Base-by-base conservation (phyloP, 192 early-diverging fungal species). In the Coemansia sp. region DNA sequence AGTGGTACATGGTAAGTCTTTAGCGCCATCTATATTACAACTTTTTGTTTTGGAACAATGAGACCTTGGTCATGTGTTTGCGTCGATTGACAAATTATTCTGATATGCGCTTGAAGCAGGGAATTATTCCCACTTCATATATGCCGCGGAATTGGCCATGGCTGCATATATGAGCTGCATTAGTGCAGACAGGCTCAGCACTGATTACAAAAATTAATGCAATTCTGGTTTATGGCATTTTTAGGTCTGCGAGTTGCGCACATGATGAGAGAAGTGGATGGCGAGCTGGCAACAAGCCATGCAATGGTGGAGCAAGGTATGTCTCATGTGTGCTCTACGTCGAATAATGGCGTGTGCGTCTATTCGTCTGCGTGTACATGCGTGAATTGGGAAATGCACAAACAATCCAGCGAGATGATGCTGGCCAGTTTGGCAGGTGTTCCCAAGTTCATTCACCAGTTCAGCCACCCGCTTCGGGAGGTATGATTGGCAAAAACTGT, bases 1-100 rank as follows among this genome's bases (percentile, higher is more conserved):
- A 48, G 26, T 69, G 25, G 45, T 72, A 31, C 66, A 63, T 67
- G 67, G 76, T 70, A 79, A 64, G 67, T 64, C 16, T 49, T 19
- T 49, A 2, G 5, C 19, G 7, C 47, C 7, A 6, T n/a, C 47
- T 7, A 19, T 49, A 16, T 43, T 43, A n/a, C 41, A 43, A 43
- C 12, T 49, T 4, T 49, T 19, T 49, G 47, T 19, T n/a, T 5
- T 17, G 47, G 2, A 17, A 19, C 45, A 17, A 17, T 57, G 55
- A 53, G 14, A 26, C 26, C 16, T 19, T 35, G 16, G 29, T 31
- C 55, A 57, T 57, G 17, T 49, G 50, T 25, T 22, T 10, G 10
- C 17, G 25, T 14, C 22, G 50, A 52, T 25, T 11, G 14, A 9
- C 50, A 52, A 50, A 3, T 2, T 21, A 50, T 50, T 52, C 16